A percentile compares a stretch with the other conserved stretches of the same genome.
phyloP scores from a whole-genome alignment of 1,284 basidiomycete genomes.

The Polyporus tsugae region DNA sequence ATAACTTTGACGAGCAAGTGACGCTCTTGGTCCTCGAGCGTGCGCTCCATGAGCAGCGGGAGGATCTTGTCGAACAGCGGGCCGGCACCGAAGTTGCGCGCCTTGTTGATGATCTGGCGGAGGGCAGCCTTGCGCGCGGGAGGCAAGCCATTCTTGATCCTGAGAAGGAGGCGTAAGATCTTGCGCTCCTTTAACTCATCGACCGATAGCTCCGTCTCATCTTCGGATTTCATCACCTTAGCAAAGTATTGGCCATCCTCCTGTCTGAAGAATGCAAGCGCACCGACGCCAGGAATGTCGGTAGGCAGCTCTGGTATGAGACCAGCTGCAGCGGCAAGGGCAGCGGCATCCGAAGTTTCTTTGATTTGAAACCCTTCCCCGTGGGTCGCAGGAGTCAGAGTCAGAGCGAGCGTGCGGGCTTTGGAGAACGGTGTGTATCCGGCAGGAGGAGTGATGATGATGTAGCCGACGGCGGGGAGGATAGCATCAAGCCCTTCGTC shows the following conservation, averaged over 20 bases:
- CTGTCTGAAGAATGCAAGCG: slow-evolving; percentile 96
- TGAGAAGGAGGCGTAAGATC: slow-evolving; percentile 97
- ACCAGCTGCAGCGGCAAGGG: slow-evolving; percentile 86
- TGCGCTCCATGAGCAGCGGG: slow-evolving; percentile 98
- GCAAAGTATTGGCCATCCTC: slow-evolving; percentile 99
- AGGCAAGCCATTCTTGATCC: slow-evolving; percentile 99
- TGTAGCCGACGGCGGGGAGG: slow-evolving; percentile 88
- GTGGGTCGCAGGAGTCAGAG: slow-evolving; percentile 69
- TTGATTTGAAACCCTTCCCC: slow-evolving; percentile 96
- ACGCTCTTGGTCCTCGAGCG: slow-evolving; percentile 98
- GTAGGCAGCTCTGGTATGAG: slow-evolving; percentile 96
- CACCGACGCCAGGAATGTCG: slow-evolving; percentile 98
- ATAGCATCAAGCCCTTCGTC: slow-evolving; percentile 96
- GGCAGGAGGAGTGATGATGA: slow-evolving; percentile 91
- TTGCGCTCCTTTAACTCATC: slow-evolving; percentile 99
- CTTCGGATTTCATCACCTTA: slow-evolving; percentile 94
- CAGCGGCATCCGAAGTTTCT: slow-evolving; percentile 90
- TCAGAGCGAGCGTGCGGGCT: slow-evolving; percentile 61
- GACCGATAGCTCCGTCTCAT: slow-evolving; percentile 92
- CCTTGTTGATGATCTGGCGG: slow-evolving; percentile 98
- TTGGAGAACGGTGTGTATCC: slow-evolving; percentile 88
- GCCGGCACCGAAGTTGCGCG: slow-evolving; percentile 97
- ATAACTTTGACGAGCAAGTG: slow-evolving; percentile 99
- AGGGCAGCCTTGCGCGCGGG: slow-evolving; percentile 98
- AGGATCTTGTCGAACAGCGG: slow-evolving; percentile 99